Base-by-base conservation (phyloP, 106 monocot genomes). In the Apostasia shenzhenica region DNA sequence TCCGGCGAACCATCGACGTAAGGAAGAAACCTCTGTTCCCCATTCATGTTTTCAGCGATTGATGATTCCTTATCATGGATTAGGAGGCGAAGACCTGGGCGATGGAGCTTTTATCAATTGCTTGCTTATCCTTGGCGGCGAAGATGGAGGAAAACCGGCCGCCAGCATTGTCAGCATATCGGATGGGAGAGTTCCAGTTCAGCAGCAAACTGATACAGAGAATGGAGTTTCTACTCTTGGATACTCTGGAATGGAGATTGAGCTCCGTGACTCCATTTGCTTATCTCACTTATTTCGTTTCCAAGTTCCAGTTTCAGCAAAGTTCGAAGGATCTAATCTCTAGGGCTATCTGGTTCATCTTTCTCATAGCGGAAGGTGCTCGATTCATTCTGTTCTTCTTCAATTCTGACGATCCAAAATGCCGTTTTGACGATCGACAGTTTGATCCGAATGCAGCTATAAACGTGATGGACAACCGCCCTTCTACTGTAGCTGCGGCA, bases 201-300 rank as follows among this genome's bases (percentile, higher is more conserved):
- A 62, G 73, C 38, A 60, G 79, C 49, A 12, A 73, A 6, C 41
- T 75, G 4, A 85, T 88, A 7, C 83, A 70, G 67, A 76, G 83
- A 61, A 94, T 85, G 91, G 94, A 94, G 78, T 83, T 94, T 12
- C 73, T 94, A 11, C 81, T 94, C 11, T 63, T 94, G 62, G 73
- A 45, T 57, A 85, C 94, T 48, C 68, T 94, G 75, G 81, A 79
- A 56, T 91, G 91, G 94, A 57, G 81, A 55, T 83, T 91, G 91
- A 77, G 78, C 67, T 77, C 74, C 9, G 79, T 83, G n/a, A 94
- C 91, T 8, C 94, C 94, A 13, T 88, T 94, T 67, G 63, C 82
- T 9, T 94, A 81, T 60, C 48, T 94, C 9, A 55, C 68, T 45
- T 72, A 79, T 72, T 85, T 91, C 52, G 79, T 75, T 7, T 73